Base-by-base conservation (phyloP, 345 rosid species). In the Erysimum cheiranthoides region DNA sequence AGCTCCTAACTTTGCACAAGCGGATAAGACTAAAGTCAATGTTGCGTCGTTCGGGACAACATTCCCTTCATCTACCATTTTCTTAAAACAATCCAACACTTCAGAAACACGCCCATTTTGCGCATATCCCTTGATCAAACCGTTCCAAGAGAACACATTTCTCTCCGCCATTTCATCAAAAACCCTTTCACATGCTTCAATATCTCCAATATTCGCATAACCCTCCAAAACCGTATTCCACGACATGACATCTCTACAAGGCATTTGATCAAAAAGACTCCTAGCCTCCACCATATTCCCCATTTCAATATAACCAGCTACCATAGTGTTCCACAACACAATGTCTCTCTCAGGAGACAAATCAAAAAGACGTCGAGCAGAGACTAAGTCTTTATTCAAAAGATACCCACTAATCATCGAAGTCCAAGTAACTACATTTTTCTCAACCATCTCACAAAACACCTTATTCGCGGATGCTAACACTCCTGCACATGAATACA, bases 71-170 rank as follows among this genome's bases (percentile, higher is more conserved):
- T 49, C 62, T 50, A 86, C 71, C 97, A 89, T 89, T 76, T 84
- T 82, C 72, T 84, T 84, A 66, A 94, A 90, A 63, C 84, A 59
- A 71, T 32, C 76, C 82, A 90, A 76, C 69, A 87, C 90, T 80
- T 90, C 68, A 16, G 39, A 60, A 73, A 80, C 77, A 34, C 32
- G 9, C 10, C 87, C 96, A 49, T 53, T 77, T 49, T 49, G 84
- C 16, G 85, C 81, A 73, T 84, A 87, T 3, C 97, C 91, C 58
- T 86, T 87, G 51, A 92, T 62, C 84, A 92, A 70, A 35, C 84
- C 88, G 66, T 89, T 94, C 98, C 93, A 94, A 5, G 97, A 90
- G 59, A 93, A 92, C 13, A 85, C 73, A 79, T 92, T 89, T 81
- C 85, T 81, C 79, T 84, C 86, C 0, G 81, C 85, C 88, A 94